Base-by-base conservation (phyloP, 306 rosid genomes). In the Begonia fuchsioides region DNA sequence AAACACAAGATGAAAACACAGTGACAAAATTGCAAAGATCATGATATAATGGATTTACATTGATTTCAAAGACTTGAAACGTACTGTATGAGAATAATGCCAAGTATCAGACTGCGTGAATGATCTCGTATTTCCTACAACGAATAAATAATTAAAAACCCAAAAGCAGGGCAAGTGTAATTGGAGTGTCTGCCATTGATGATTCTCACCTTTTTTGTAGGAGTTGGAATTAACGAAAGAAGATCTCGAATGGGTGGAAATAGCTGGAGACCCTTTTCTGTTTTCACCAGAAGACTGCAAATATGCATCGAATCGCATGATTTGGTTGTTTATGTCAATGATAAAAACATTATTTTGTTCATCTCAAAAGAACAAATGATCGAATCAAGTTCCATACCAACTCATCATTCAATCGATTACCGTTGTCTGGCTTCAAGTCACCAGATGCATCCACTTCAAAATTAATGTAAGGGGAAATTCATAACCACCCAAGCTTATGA, bases 141-240 rank as follows among this genome's bases (percentile, higher is more conserved):
- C n/a, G n/a, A n/a, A n/a, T n/a, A n/a, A n/a, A n/a, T n/a, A n/a
- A n/a, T n/a, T n/a, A n/a, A n/a, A n/a, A n/a, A n/a, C n/a, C n/a
- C n/a, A n/a, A n/a, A n/a, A n/a, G n/a, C n/a, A n/a, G n/a, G n/a
- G n/a, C n/a, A n/a, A n/a, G n/a, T n/a, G n/a, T n/a, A n/a, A n/a
- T n/a, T n/a, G n/a, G n/a, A n/a, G n/a, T n/a, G n/a, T n/a, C n/a
- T n/a, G n/a, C n/a, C n/a, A n/a, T n/a, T n/a, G n/a, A n/a, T n/a
- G n/a, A n/a, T n/a, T n/a, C n/a, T n/a, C 86, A 78, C 74, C 80
- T 68, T 76, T 59, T 47, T 61, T 44, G 58, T 56, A 50, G 50
- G 72, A 52, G 50, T 55, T 41, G 48, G 58, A 62, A 65, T 70
- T 62, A 57, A 35, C 55, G 32, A 61, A 43, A 43, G 74, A 43